Percentiles rank a stretch among this genome's conserved stretches.
These are phyloP conservation scores for Magnusiomyces sp. DNA, from an alignment of 1,139 yeast genomes.

Conservation along the genomic window DNA sequence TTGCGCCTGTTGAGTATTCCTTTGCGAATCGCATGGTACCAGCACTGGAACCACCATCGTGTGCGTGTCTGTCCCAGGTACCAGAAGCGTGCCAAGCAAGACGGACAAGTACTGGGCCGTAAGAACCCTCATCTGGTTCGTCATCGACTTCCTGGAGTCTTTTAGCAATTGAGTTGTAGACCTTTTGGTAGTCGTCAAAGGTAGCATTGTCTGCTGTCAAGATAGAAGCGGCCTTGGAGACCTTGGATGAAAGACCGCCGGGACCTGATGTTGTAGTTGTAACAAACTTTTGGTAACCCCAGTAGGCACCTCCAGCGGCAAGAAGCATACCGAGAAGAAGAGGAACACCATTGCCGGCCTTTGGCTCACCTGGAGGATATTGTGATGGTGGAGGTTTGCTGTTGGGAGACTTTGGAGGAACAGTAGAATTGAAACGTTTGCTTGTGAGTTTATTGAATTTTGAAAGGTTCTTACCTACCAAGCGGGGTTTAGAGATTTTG, in stretches of 20 bases:
- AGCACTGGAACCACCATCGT: conserved; percentile 71
- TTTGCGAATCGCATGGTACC: conserved; percentile 73
- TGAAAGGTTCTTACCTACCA: too few species aligned
- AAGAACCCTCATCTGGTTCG: conserved; percentile 68
- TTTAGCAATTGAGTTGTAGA: conserved; percentile 73
- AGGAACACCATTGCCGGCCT: background rate
- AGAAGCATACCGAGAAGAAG: conserved; percentile 14
- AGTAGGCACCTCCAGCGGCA: conserved; percentile 13
- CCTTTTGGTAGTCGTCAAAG: conserved; percentile 55
- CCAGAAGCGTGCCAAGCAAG: conserved; percentile 75
- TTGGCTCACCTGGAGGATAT: too few species aligned
- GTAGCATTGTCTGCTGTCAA: conserved; percentile 28
- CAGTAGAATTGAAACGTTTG: too few species aligned
- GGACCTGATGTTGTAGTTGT: too few species aligned
- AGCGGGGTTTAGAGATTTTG: too few species aligned
- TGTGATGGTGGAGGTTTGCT: too few species aligned
- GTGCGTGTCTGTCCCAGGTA: conserved; percentile 50
- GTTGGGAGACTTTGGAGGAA: too few species aligned
- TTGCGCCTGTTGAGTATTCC: conserved; percentile 63
- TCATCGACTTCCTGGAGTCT: conserved; percentile 59
- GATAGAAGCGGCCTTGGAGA: conserved; percentile 16
- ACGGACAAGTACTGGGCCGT: conserved; percentile 59
- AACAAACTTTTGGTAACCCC: conserved; percentile 6
- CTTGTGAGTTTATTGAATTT: too few species aligned
- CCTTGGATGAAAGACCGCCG: too few species aligned